Base-by-base conservation (phyloP, 306 rosid species). In the Cicer cuneatum region DNA sequence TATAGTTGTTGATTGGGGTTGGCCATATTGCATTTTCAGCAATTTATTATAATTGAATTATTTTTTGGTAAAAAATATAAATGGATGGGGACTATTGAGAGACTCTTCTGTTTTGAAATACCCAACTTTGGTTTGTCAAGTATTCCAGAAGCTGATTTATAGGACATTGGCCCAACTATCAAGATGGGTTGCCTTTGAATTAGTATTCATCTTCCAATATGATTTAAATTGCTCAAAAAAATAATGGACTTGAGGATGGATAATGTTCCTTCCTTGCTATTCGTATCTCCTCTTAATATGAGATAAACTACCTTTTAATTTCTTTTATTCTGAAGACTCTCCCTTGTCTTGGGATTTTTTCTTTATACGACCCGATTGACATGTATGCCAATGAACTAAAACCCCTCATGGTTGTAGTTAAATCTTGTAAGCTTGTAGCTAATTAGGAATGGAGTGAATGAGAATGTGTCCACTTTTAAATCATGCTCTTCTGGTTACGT, bases 151-250 rank as follows among this genome's bases (percentile, higher is more conserved):
- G 18, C 38, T 69, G 33, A 33, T 69, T 11, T 21, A 6, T 75
- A 53, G 46, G 57, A 29, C 16, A 52, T 7, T 19, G 37, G 18
- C 18, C 71, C 38, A 53, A 10, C 49, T 64, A 2, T 16, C 48
- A 48, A 29, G 68, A 53, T 16, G 16, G 21, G 54, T 49, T 29
- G 21, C 33, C 49, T 54, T 21, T 8, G 49, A 63, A 69, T 45
- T 75, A 52, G 63, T 43, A 14, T 69, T 69, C 33, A 37, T 56
- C 16, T 68, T 67, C 33, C 53, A 43, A 53, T 63, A 64, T 54
- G 54, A 63, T 81, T 57, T 76, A 58, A 64, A 12, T 76, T 56
- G 37, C 53, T 77, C 18, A 35, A 77, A 59, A 59, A 47, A 15
- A 45, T 35, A 49, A 21, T 69, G 56, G 12, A 75, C 56, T 45